Conservation (phyloP, 805 yeast species). For the Candida orba region DNA sequence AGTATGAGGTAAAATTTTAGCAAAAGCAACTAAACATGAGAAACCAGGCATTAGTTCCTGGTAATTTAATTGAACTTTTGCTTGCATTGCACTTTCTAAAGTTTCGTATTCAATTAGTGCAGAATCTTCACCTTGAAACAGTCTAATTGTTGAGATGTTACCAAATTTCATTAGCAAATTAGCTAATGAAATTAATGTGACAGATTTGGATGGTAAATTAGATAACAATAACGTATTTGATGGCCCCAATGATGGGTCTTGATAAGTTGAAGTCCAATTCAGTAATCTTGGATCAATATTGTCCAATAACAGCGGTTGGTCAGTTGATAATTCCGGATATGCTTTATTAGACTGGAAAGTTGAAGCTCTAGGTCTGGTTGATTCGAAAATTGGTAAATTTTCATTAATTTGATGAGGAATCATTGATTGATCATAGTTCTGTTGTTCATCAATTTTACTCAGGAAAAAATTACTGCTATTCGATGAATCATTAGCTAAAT, state of each 20-base stretch:
- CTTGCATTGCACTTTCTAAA: constrained; percentile 70
- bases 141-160: constrained; percentile 48
- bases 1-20: constrained; percentile 46
- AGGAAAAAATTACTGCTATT: constrained; percentile 10
- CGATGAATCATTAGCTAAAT: constrained; percentile 14
- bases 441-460: constrained; percentile 12
- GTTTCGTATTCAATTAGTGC: constrained; percentile 69
- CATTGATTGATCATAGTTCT: not conserved
- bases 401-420: not conserved
- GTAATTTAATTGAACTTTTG: constrained; percentile 73
- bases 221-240: constrained; percentile 72
- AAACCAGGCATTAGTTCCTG: constrained; percentile 77
- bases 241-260: constrained; percentile 65
- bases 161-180: constrained; percentile 62
- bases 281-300: constrained; percentile 53
- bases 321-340: constrained; percentile 1
- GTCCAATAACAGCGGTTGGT: constrained; percentile 36
- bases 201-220: constrained; percentile 58
- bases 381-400: constrained; percentile 3
- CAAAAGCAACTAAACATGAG: constrained; percentile 75
- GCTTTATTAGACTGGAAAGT: constrained; percentile 23
- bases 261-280: constrained; percentile 62
- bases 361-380: constrained; percentile 34
- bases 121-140: constrained; percentile 41
- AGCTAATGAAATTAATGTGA: constrained; percentile 47